These are phyloP conservation scores for Calonectria naviculata DNA, from an alignment of 2,329 filamentous ascomycete genomes.

Conservation along the genomic window DNA sequence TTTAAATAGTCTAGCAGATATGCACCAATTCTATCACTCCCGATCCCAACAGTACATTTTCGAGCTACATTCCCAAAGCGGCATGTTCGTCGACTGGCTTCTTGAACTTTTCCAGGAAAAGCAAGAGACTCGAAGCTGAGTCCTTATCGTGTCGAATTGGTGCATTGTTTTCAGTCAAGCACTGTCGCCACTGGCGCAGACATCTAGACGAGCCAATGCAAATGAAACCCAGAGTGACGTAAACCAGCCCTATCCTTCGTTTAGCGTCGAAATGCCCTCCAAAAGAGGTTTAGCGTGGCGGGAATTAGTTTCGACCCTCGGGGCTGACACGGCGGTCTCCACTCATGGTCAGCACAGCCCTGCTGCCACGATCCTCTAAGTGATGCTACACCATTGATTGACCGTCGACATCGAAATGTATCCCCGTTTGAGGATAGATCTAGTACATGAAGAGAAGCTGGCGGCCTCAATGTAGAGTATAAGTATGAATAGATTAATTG, in stretches of 20 bases:
- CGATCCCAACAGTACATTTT: too few relatives aligned
- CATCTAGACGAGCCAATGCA: background rate
- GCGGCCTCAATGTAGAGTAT: background rate
- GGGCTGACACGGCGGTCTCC: background rate
- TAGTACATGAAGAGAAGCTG: background rate
- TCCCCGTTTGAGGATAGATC: background rate
- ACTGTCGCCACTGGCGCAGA: background rate
- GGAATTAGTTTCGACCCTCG: background rate
- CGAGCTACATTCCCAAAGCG: background rate
- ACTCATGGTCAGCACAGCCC: background rate
- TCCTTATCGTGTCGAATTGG: background rate
- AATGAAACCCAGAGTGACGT: background rate
- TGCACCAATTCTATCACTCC: too few relatives aligned
- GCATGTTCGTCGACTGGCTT: background rate
- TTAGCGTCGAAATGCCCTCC: slow-evolving; percentile 28
- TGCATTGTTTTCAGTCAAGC: background rate
- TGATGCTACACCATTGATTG: background rate
- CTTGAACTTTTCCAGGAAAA: background rate
- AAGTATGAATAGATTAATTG: background rate
- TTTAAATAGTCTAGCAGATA: too few relatives aligned
- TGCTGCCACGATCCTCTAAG: background rate
- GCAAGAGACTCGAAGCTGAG: background rate
- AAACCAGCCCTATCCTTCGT: background rate
- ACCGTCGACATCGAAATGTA: background rate
- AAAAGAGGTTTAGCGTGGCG: background rate